Evolutionary conservation across 768 basidiomycete species (phyloP), one percentile per base, ranked within the genome.

Genomic region (Mycena vitilis): DNA sequence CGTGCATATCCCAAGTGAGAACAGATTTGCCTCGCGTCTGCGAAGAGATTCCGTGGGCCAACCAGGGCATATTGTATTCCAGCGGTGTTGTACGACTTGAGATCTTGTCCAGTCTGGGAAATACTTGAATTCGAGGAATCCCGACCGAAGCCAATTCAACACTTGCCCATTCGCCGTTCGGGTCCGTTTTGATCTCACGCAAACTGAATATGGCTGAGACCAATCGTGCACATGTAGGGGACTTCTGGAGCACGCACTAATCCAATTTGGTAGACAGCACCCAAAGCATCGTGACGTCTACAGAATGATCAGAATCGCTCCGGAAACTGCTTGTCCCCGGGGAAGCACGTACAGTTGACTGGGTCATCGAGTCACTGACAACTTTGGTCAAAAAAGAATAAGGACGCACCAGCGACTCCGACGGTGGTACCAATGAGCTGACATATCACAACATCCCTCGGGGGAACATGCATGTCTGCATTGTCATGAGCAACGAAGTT

Each of bases 11-110:
- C 30, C 30, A 2, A 30, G 30, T 30, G 30, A 30, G 10, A 42
- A 16, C 16, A 42, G 2, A 8, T n/a, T 9, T 9, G 52, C 60
- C 47, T 51, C 10, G 48, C 37, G 30, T 63, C 54, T 25, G 40
- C 53, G 23, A 65, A 65, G 7, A 65, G 38, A 5, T 22, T 37
- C 16, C 13, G 13, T 5, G 59, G 65, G 12, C 65, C 65, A 1
- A 66, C 59, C 2, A 66, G 42, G 2, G 58, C 59, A 20, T 66
- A 66, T n/a, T 60, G 65, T 22, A 66, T 60, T 36, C 59, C 59
- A 2, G 48, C 49, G 15, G 60, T 61, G 23, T 61, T 61, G 37
- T 61, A 61, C 25, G 60, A 61, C 37, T 52, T 61, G 60, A 61
- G 42, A 34, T 61, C 49, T 52, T 61, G 60, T 1, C 22, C 60